Evolutionary conservation across 2,329 filamentous ascomycete genomes (phyloP).

Genomic region (Dothidotthia symphoricarpi): DNA sequence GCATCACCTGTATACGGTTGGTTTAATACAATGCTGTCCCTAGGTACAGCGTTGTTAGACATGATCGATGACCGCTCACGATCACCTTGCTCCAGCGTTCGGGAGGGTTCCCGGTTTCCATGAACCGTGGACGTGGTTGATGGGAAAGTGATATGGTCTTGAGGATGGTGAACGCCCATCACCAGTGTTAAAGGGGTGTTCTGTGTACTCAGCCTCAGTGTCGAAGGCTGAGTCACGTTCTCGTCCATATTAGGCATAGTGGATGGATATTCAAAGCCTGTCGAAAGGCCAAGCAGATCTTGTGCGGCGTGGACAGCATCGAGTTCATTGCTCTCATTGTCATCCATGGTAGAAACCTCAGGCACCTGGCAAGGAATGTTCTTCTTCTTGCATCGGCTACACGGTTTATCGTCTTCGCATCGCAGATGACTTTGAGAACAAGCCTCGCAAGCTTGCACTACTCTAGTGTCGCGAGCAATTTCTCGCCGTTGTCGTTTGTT

Average conservation of each 20-base stretch:
- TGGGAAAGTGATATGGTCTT: slow-evolving; percentile 4
- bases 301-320: slow-evolving; percentile 33
- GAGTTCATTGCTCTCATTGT: slow-evolving; percentile 18
- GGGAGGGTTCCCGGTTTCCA: background rate
- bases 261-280: slow-evolving; percentile 21
- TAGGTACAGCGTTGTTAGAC: background rate
- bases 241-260: slow-evolving; percentile 7
- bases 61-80: background rate
- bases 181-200: slow-evolving; percentile 1
- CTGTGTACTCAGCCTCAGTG: background rate
- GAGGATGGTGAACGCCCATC: slow-evolving; percentile 1
- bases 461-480: slow-evolving; percentile 28
- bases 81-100: slow-evolving; percentile 5
- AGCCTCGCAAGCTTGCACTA: slow-evolving; percentile 51
- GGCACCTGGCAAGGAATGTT: slow-evolving; percentile 45
- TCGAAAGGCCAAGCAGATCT: slow-evolving; percentile 31
- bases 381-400: slow-evolving; percentile 52
- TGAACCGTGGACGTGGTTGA: slow-evolving; percentile 2
- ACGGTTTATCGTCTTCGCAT: slow-evolving; percentile 57
- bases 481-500: slow-evolving; percentile 28
- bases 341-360: slow-evolving; percentile 12
- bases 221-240: background rate
- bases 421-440: slow-evolving; percentile 54
- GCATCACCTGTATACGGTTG: background rate
- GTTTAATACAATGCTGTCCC: background rate